A percentile compares a stretch with the other conserved stretches of the same genome.
Conservation (phyloP, 768 basidiomycete species). For the Kwoniella pini region DNA sequence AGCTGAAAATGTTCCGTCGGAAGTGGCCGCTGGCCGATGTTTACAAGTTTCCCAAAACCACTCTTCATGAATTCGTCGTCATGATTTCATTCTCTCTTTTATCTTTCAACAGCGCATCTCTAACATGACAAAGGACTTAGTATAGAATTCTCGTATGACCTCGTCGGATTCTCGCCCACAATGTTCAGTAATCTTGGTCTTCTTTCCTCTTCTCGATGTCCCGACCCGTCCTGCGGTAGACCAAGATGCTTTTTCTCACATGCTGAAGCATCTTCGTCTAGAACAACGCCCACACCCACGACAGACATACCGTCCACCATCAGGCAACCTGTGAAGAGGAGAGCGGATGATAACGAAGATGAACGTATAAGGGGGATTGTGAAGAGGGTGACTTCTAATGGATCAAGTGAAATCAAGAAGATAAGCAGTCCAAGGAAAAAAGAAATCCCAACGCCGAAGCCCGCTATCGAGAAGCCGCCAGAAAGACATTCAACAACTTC, state of each 20-base stretch:
- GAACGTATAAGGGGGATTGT: slow-evolving; percentile 7
- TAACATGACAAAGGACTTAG: too few species aligned
- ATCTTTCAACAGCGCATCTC: too few species aligned
- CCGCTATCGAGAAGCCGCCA: neutral
- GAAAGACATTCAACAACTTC: neutral
- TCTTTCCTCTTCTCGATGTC: slow-evolving; percentile 29
- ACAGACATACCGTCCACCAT: slow-evolving; percentile 8
- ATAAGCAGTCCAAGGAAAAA: too few species aligned
- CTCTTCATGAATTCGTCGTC: too few species aligned
- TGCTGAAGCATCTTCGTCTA: slow-evolving; percentile 22
- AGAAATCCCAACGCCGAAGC: too few species aligned
- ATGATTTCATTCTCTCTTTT: too few species aligned
- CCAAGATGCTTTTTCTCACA: slow-evolving; percentile 43
- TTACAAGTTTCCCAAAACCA: too few species aligned
- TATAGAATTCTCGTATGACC: too few species aligned
- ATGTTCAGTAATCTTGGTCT: slow-evolving; percentile 47
- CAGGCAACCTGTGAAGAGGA: slow-evolving; percentile 12
- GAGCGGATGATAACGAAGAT: slow-evolving; percentile 6
- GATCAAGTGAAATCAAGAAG: neutral
- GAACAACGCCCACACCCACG: neutral
- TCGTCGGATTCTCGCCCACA: too few species aligned
- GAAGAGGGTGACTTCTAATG: neutral
- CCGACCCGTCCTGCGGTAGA: slow-evolving; percentile 35
- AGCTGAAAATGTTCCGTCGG: too few species aligned
- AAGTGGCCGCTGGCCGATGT: too few species aligned